Evolutionary conservation across 1,284 basidiomycete genomes (phyloP).

Genomic region (Ganoderma boninense): DNA sequence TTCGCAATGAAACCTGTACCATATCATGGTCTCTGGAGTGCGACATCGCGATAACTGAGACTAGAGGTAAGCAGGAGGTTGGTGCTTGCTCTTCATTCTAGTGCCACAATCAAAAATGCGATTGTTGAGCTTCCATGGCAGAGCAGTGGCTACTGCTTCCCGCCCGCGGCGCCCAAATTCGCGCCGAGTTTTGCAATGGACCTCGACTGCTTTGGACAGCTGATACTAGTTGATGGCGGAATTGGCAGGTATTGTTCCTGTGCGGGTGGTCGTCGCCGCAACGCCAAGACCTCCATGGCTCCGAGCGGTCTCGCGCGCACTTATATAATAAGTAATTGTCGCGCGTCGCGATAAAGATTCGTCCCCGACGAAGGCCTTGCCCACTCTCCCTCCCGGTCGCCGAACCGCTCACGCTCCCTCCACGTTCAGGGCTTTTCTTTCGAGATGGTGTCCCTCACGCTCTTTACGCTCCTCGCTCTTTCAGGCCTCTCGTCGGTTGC

Average conservation of each 20-base stretch:
- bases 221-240: not conserved
- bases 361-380: slow-evolving; percentile 5
- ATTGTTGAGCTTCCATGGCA: not conserved
- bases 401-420: slow-evolving; percentile 6
- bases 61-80: not conserved
- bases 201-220: not conserved
- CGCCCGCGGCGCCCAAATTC: not conserved
- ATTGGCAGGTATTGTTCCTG: slow-evolving; percentile 3
- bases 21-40: not conserved
- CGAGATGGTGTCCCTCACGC: slow-evolving; percentile 7
- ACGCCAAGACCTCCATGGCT: not conserved
- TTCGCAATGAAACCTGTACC: slow-evolving; percentile 3
- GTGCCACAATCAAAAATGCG: not conserved
- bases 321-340: not conserved
- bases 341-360: not conserved
- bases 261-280: not conserved
- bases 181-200: not conserved
- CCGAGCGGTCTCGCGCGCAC: not conserved
- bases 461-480: slow-evolving; percentile 13
- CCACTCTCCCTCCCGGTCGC: slow-evolving; percentile 1
- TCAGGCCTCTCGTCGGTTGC: slow-evolving; percentile 1
- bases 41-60: not conserved
- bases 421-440: not conserved
- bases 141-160: not conserved
- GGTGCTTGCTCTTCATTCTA: not conserved